A percentile compares a stretch with the other conserved stretches of the same genome.
Evolutionary conservation across 768 basidiomycete genomes (phyloP).

Genomic region (Tricholoma sp.): DNA sequence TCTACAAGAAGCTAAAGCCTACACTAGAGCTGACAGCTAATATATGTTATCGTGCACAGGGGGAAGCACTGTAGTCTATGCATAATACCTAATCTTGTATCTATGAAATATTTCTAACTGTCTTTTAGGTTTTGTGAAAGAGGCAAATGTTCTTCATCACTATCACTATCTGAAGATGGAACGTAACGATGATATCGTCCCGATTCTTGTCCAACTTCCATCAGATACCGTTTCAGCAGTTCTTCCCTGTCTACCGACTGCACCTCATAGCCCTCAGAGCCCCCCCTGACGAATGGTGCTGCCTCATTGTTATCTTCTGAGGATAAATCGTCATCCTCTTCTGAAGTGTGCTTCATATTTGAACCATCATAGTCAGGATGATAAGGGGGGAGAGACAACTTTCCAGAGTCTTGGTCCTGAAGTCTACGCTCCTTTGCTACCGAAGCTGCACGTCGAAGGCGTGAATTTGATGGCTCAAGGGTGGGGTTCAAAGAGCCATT

Average conservation of each 20-base stretch:
- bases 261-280: slow-evolving; percentile 84
- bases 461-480: slow-evolving; percentile 58
- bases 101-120: background rate
- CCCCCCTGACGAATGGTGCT: slow-evolving; percentile 44
- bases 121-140: slow-evolving; percentile 6
- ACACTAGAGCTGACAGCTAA: slow-evolving; percentile 25
- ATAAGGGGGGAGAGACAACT: slow-evolving; percentile 63
- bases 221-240: slow-evolving; percentile 55
- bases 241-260: slow-evolving; percentile 56
- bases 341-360: slow-evolving; percentile 12
- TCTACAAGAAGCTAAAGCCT: slow-evolving; percentile 24
- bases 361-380: slow-evolving; percentile 61
- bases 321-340: slow-evolving; percentile 14
- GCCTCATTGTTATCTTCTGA: slow-evolving; percentile 24
- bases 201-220: slow-evolving; percentile 45
- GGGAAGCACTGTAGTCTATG: background rate
- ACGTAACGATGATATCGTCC: slow-evolving; percentile 68
- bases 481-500: slow-evolving; percentile 72
- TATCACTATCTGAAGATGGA: slow-evolving; percentile 46
- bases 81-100: background rate
- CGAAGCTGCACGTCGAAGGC: slow-evolving; percentile 20
- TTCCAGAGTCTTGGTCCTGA: slow-evolving; percentile 22
- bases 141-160: slow-evolving; percentile 34
- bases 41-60: slow-evolving; percentile 20
- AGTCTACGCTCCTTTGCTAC: slow-evolving; percentile 16